Evolutionary conservation across 495 filamentous ascomycete genomes (phyloP).

Genomic region (Xylaria telfairii): DNA sequence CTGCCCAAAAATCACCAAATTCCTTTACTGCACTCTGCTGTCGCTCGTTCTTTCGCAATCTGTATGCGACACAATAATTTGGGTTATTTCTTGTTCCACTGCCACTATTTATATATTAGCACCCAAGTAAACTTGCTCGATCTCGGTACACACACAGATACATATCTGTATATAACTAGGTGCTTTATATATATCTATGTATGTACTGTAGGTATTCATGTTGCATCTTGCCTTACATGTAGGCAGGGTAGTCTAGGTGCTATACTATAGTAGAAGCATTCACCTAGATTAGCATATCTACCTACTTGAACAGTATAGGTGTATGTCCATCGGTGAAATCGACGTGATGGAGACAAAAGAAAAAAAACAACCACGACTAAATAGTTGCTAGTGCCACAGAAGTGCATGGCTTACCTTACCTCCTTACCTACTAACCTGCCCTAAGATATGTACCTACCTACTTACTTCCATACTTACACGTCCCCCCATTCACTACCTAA

Average conservation of each 20-base stretch:
- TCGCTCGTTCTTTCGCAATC: neutral
- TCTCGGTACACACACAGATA: no score
- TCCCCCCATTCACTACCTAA: no score
- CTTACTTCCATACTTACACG: constrained; percentile 10
- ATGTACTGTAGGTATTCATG: no score
- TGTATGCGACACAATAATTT: neutral
- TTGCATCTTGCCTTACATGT: neutral
- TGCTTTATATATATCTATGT: no score
- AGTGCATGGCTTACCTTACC: constrained; percentile 8
- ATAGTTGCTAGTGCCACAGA: constrained; percentile 3
- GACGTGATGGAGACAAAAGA: neutral
- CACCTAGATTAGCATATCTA: neutral
- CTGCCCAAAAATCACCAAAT: neutral
- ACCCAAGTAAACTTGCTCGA: no score
- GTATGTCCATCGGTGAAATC: neutral
- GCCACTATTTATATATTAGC: no score
- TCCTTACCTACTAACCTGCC: neutral
- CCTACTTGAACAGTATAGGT: neutral
- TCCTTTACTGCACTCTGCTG: neutral
- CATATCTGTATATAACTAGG: no score
- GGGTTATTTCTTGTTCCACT: neutral
- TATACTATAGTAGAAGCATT: neutral
- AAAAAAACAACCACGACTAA: neutral
- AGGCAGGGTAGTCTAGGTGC: no score
- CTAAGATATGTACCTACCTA: neutral